These are phyloP conservation scores for Porodaedalea pini DNA, from an alignment of 1,284 basidiomycete species.

Conservation along the genomic window DNA sequence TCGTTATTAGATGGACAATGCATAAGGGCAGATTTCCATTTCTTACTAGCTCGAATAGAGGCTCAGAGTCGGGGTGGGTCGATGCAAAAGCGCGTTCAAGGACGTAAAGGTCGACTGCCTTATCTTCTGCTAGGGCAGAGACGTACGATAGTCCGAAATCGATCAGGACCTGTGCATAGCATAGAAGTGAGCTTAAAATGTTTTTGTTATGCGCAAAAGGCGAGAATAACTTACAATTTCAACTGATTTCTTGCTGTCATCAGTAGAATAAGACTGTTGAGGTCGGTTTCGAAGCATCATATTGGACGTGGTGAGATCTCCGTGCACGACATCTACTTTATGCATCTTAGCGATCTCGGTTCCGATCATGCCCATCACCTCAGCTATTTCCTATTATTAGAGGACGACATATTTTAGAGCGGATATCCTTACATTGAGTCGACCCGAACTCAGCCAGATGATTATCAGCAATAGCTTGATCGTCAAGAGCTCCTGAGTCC, in stretches of 20 bases:
- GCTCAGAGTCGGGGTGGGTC: slow-evolving; percentile 89
- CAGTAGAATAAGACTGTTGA: slow-evolving; percentile 10
- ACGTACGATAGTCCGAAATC: slow-evolving; percentile 92
- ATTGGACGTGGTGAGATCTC: slow-evolving; percentile 98
- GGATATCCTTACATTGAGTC: slow-evolving; percentile 26
- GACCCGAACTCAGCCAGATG: slow-evolving; percentile 50
- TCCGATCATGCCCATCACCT: slow-evolving; percentile 78
- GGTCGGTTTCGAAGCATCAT: slow-evolving; percentile 76
- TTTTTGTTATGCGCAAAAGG: too few species aligned
- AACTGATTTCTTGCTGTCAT: slow-evolving; percentile 26
- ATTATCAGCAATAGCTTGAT: slow-evolving; percentile 31
- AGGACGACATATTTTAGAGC: background rate
- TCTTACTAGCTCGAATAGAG: slow-evolving; percentile 61
- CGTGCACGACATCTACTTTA: slow-evolving; percentile 85
- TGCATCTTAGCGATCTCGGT: slow-evolving; percentile 89
- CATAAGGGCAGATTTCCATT: too few species aligned
- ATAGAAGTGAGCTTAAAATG: too few species aligned
- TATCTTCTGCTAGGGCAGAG: slow-evolving; percentile 78
- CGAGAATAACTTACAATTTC: slow-evolving; percentile 32
- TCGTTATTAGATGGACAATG: too few species aligned
- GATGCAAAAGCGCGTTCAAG: slow-evolving; percentile 94
- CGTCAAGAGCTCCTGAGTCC: slow-evolving; percentile 42
- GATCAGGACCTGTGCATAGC: slow-evolving; percentile 86
- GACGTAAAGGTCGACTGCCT: slow-evolving; percentile 94
- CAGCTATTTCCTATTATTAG: slow-evolving; percentile 41